Percentiles rank a stretch among this genome's conserved stretches.
Conservation (phyloP, 352 stramenopile species). For the Pythium brassicae region DNA sequence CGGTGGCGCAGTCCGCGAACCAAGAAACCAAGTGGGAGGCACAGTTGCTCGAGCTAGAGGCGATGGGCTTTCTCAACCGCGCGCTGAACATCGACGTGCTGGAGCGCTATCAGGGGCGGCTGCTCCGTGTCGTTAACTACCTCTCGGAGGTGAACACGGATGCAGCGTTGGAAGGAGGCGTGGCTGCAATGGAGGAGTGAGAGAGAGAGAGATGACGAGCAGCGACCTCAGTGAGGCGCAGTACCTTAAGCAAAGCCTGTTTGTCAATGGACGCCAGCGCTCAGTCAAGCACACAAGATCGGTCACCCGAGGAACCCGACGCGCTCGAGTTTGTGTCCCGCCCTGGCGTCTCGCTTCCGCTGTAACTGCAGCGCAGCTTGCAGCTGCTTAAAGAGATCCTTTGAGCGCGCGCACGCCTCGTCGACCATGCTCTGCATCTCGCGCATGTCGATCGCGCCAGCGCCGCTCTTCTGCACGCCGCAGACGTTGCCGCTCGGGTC, state of each 20-base stretch:
- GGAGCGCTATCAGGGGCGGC: conserved; percentile 74
- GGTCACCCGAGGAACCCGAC: conserved; percentile 55
- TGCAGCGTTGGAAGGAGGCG: conserved; percentile 6
- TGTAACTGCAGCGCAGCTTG: conserved; percentile 45
- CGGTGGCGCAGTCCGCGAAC: conserved; percentile 37
- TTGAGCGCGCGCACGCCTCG: conserved; percentile 55
- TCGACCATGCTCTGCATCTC: conserved; percentile 83
- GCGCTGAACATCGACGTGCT: conserved; percentile 64
- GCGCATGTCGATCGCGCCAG: conserved; percentile 59
- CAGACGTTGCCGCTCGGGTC: conserved; percentile 55
- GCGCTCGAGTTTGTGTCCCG: conserved; percentile 48
- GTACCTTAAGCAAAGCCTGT: not conserved
- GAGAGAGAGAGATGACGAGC: not conserved
- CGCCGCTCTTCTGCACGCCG: conserved; percentile 72
- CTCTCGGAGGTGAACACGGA: conserved; percentile 54
- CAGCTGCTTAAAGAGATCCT: conserved; percentile 61
- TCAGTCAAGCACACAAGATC: no score
- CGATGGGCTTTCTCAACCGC: conserved; percentile 71
- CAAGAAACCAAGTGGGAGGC: conserved; percentile 58
- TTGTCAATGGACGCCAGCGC: not conserved
- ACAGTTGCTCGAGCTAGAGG: conserved; percentile 56
- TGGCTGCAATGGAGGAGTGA: conserved; percentile 43
- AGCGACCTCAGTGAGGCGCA: not conserved
- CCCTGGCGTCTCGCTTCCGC: conserved; percentile 35
- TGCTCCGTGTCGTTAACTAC: conserved; percentile 82